Base-by-base conservation (phyloP, 78 protist genomes). In the Guillardia theta region DNA sequence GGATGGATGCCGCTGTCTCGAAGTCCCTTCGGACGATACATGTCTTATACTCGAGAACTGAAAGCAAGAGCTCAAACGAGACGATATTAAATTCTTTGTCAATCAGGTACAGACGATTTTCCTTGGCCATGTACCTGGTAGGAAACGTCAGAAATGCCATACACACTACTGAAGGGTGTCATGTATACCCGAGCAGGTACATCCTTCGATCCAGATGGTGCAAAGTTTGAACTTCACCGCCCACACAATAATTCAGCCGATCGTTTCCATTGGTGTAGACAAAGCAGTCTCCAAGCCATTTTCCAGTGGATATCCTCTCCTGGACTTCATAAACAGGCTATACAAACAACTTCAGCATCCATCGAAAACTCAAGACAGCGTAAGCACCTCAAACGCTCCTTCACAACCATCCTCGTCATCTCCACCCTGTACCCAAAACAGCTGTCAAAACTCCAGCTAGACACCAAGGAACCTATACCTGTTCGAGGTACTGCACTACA, bases 241-340 rank as follows among this genome's bases (percentile, higher is more conserved):
- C 99, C 44, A 98, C 97, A 45, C 94, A 96, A 93, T 99, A 99
- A 95, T 97, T 97, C 88, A 99, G 97, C 30, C 98, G 95, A 45
- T 24, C 88, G 30, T 46, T 41, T 21, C 43, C 3, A 95, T 95
- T 98, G 58, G 98, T 96, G 97, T 97, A 99, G 92, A 99, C 53
- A 48, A 99, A 98, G 96, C 99, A 98, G 54, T 98, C 99, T 37
- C 99, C 99, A 19, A 98, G 97, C 99, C 99, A 99, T 54, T 58
- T 21, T 21, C 47, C 77, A 62, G 93, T 70, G 6, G 83, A 70
- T 22, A 80, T 48, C 58, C 90, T 46, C 46, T 97, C 98, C 48
- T 30, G 44, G 19, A 97, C 88, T 92, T 97, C 99, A 45, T 95
- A 94, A 18, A 95, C 54, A 43, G 98, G 96, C n/a, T n/a, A n/a